Percentiles rank a stretch among this genome's conserved stretches.
These are phyloP conservation scores for Dactylellina haptotyla DNA, from an alignment of 2,329 filamentous ascomycete genomes.

Conservation along the genomic window DNA sequence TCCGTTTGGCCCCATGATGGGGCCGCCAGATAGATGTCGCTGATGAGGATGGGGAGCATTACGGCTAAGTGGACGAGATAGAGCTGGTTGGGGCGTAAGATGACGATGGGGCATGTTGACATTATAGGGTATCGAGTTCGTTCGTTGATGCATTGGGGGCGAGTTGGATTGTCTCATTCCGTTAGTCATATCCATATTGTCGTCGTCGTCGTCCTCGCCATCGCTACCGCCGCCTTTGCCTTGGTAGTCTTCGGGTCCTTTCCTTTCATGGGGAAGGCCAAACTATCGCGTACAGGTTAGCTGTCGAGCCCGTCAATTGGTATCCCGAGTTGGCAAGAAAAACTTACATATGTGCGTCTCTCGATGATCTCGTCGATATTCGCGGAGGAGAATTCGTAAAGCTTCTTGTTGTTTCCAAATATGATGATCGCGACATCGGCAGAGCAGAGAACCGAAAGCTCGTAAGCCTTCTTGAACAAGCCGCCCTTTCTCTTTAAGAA, in stretches of 20 bases:
- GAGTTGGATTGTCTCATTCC: conserved; percentile 63
- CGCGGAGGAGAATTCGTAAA: conserved; percentile 95
- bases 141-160: conserved; percentile 73
- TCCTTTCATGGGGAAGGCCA: conserved; percentile 92
- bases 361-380: conserved; percentile 92
- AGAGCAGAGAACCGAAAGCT: conserved; percentile 95
- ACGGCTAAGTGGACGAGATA: conserved; percentile 47
- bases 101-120: conserved; percentile 44
- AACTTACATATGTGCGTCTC: conserved; percentile 87
- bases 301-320: neutral
- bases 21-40: conserved; percentile 40
- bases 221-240: conserved; percentile 76
- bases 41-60: conserved; percentile 52
- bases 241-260: conserved; percentile 90
- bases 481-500: conserved; percentile 98
- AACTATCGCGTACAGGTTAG: conserved; percentile 69
- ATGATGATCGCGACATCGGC: conserved; percentile 99
- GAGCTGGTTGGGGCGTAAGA: conserved; percentile 39
- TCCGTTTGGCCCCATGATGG: conserved; percentile 47
- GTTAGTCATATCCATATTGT: conserved; percentile 62
- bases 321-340: neutral
- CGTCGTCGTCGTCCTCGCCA: conserved; percentile 85
- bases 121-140: conserved; percentile 44
- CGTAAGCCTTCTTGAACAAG: conserved; percentile 99
- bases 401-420: conserved; percentile 98